A percentile compares a stretch with the other conserved stretches of the same genome.
phyloP scores from a whole-genome alignment of 441 rosid species.

The Pelargonium australe region DNA sequence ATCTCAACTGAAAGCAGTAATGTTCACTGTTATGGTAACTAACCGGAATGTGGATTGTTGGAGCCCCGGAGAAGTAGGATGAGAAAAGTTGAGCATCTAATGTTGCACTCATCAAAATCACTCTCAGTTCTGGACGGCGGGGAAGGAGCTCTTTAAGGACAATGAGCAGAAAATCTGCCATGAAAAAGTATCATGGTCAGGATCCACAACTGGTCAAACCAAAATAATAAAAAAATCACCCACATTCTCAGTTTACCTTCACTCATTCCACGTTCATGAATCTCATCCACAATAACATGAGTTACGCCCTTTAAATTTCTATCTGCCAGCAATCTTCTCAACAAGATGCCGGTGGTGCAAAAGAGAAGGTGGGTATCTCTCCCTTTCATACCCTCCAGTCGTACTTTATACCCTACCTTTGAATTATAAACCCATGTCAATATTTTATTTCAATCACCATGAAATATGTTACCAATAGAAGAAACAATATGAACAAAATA shows the following conservation, averaged over 20 bases:
- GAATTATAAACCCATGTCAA: constrained; percentile 26
- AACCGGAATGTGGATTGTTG: constrained; percentile 88
- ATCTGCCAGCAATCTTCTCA: constrained; percentile 80
- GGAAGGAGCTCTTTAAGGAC: constrained; percentile 95
- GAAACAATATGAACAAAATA: background rate
- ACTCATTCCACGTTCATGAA: constrained; percentile 99
- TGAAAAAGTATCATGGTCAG: constrained; percentile 9
- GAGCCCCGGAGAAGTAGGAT: constrained; percentile 78
- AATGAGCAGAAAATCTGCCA: constrained; percentile 80
- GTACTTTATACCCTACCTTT: constrained; percentile 98
- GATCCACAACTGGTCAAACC: constrained; percentile 7
- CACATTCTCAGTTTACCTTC: constrained; percentile 49
- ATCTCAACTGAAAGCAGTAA: constrained; percentile 9
- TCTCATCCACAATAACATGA: constrained; percentile 98
- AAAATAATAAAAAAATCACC: constrained; percentile 5
- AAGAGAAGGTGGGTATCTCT: constrained; percentile 88
- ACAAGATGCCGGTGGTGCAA: constrained; percentile 95
- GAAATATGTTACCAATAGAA: constrained; percentile 22
- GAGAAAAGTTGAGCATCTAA: constrained; percentile 93
- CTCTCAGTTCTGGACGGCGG: constrained; percentile 85
- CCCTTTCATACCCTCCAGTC: constrained; percentile 93
- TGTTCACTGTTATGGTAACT: constrained; percentile 20
- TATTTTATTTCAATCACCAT: constrained; percentile 15
- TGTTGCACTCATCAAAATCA: constrained; percentile 97
- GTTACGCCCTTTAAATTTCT: constrained; percentile 81